phyloP scores from a whole-genome alignment of 179 eudicot genomes.

The Silene coronaria region DNA sequence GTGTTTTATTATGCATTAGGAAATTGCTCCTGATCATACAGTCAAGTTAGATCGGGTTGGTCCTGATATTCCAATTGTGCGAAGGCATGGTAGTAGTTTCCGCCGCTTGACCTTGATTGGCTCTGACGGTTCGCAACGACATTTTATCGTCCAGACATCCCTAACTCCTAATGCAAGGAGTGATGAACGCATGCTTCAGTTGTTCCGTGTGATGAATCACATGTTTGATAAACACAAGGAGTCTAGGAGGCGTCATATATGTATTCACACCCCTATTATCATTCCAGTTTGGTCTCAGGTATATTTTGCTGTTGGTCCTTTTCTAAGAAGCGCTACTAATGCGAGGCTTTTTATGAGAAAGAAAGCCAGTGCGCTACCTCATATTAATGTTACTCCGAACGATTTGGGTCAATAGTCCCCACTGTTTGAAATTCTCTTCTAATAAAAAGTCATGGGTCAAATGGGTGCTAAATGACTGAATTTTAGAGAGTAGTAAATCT shows the following conservation, averaged over 20 bases:
- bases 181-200: conserved; percentile 96
- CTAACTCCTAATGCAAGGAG: conserved; percentile 97
- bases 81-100: conserved; percentile 99
- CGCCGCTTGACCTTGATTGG: conserved; percentile 95
- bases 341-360: neutral
- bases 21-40: conserved; percentile 97
- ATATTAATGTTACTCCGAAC: neutral
- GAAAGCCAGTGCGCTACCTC: neutral
- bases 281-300: conserved; percentile 99
- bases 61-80: conserved; percentile 89
- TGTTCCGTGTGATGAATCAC: conserved; percentile 92
- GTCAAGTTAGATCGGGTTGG: conserved; percentile 94
- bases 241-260: conserved; percentile 86
- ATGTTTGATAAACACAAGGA: conserved; percentile 99
- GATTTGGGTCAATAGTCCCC: neutral
- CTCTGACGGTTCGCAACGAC: conserved; percentile 96
- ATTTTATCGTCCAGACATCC: conserved; percentile 96
- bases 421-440: neutral
- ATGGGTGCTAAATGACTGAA: too few relatives aligned
- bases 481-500: neutral
- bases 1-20: conserved; percentile 37
- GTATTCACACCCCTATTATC: conserved; percentile 93
- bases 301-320: conserved; percentile 9
- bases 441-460: too few relatives aligned
- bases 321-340: neutral